Evolutionary conservation across 192 early-diverging fungal genomes (phyloP).

Genomic region (Glomus cerebriforme): DNA sequence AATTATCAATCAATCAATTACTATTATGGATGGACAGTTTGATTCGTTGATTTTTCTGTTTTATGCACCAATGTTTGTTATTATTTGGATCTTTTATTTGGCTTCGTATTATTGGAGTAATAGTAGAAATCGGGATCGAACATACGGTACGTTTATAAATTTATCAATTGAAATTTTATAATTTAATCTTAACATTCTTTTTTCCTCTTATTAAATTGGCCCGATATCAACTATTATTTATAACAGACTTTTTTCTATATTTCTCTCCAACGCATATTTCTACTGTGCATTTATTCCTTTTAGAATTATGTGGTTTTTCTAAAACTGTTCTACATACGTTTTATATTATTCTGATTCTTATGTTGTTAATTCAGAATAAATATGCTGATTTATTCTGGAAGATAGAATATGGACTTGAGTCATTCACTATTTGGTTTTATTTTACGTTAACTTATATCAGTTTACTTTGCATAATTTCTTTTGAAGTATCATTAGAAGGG

Average conservation of each 20-base stretch:
- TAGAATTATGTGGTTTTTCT: not conserved
- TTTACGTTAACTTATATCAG: not conserved
- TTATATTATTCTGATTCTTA: not conserved
- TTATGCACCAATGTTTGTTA: not conserved
- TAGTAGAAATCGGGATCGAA: not conserved
- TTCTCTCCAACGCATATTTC: not conserved
- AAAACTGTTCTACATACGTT: not conserved
- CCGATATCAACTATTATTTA: not conserved
- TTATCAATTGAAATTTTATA: no score
- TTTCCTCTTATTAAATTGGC: not conserved
- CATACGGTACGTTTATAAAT: not conserved
- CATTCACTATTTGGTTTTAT: not conserved
- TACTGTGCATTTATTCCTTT: not conserved
- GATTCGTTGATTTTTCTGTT: not conserved
- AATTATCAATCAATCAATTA: no score
- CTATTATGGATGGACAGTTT: not conserved
- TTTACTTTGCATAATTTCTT: not conserved
- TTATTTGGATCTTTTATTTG: not conserved
- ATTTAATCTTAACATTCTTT: not conserved
- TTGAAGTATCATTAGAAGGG: not conserved
- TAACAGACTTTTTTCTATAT: not conserved
- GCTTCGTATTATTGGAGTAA: not conserved
- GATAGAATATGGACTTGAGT: not conserved
- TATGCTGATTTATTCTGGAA: not conserved
- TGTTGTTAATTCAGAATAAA: not conserved